Percentiles rank a stretch among this genome's conserved stretches.
Evolutionary conservation across 768 basidiomycete genomes (phyloP).

Genomic region (Agrocybe praecox): DNA sequence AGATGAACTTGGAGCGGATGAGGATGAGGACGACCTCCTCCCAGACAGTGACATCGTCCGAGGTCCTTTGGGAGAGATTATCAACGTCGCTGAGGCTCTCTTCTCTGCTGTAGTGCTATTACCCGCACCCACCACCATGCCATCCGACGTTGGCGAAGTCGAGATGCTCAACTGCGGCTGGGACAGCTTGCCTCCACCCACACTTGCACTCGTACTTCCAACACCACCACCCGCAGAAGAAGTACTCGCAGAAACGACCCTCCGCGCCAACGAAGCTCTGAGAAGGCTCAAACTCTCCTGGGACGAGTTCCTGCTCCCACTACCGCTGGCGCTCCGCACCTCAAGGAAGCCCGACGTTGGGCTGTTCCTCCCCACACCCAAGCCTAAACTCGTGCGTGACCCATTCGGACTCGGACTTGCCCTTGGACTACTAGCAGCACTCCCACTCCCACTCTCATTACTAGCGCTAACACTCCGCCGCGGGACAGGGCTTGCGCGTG

Average conservation of each 20-base stretch:
- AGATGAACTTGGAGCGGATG: neutral
- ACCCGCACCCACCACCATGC: too few relatives aligned
- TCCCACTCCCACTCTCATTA: too few relatives aligned
- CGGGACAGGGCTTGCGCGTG: neutral
- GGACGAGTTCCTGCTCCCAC: conserved; percentile 11
- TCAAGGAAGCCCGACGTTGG: neutral
- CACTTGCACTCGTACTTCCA: neutral
- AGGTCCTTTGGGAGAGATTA: conserved; percentile 13
- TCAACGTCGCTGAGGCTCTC: neutral
- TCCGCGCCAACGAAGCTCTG: conserved; percentile 20
- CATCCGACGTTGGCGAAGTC: conserved; percentile 3
- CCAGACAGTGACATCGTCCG: neutral
- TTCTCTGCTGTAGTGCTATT: neutral
- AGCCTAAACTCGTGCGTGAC: conserved; percentile 26
- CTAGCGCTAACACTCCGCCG: too few relatives aligned
- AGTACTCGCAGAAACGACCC: neutral
- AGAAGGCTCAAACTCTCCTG: conserved; percentile 19
- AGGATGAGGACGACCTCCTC: neutral
- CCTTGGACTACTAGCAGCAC: conserved; percentile 21
- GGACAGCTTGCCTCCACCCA: neutral
- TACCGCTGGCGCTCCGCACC: conserved; percentile 7
- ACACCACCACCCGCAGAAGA: neutral
- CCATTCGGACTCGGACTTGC: conserved; percentile 37
- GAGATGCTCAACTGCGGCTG: neutral
- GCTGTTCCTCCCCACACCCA: neutral